phyloP scores from a whole-genome alignment of 495 filamentous ascomycete species.

The Aspergillus homomorphus region DNA sequence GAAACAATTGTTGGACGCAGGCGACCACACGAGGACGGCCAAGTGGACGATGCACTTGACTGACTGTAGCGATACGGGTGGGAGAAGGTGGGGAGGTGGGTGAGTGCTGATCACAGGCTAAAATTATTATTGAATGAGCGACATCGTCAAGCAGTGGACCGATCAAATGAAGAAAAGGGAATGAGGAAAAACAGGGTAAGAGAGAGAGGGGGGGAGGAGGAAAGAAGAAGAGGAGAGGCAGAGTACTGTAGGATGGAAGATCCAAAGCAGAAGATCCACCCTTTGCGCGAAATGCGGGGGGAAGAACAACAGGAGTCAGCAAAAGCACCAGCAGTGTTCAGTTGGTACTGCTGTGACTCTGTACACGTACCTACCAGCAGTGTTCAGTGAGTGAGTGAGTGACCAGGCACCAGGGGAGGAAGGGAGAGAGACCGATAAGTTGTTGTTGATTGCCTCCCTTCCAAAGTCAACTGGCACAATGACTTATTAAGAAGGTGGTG shows the following conservation, averaged over 20 bases:
- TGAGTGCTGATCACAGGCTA: neutral
- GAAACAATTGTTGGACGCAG: neutral
- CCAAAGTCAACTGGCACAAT: no score
- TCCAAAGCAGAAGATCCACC: no score
- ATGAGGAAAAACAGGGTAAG: neutral
- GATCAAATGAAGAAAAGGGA: neutral
- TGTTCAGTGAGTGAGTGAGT: neutral
- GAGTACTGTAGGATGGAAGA: no score
- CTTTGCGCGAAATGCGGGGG: neutral
- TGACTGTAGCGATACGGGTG: neutral
- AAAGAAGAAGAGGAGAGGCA: neutral
- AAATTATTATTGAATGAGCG: neutral
- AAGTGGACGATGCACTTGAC: constrained; percentile 22
- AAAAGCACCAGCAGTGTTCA: neutral
- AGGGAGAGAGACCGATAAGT: no score
- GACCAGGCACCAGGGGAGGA: no score
- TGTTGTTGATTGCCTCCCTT: no score
- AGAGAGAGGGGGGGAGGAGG: neutral
- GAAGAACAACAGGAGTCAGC: neutral
- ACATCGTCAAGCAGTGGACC: neutral
- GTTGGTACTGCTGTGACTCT: no score
- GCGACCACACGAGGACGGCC: constrained; percentile 23
- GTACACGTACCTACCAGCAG: no score
- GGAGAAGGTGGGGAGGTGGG: neutral
- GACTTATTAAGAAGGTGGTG: neutral